Evolutionary conservation across 495 filamentous ascomycete species (phyloP), one percentile per base, ranked within the genome.

Genomic region (Aspergillus asperescens): DNA sequence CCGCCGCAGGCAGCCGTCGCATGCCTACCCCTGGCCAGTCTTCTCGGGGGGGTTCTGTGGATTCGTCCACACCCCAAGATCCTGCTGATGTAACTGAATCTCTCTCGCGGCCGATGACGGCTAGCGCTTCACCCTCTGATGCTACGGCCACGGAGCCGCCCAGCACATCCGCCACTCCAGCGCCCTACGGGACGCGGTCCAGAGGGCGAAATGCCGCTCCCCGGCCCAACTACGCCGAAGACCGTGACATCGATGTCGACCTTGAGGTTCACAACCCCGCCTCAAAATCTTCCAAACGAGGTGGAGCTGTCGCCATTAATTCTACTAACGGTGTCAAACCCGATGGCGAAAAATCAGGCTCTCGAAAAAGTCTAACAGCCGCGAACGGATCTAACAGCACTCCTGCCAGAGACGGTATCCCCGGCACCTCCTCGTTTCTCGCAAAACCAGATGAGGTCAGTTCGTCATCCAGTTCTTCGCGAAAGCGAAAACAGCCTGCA

Each of bases 211-310:
- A 84, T 34, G 89, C 87, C 16, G 89, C 87, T 18, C 77, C 88
- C 57, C 87, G 93, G 55, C 82, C 85, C 41, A 98, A 98, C 67
- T 98, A 98, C 69, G 94, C 93, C 25, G 93, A 98, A 71, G 94
- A 98, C 70, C 87, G 86, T 63, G 93, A 96, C 61, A 72, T 89
- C 57, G 94, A 97, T 55, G 81, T 89, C 70, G 93, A 98, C 32
- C 78, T 87, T 64, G 82, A 81, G 56, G 70, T 62, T 58, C 73
- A 63, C 31, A 59, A 66, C 58, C 70, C 55, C 52, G 52, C 57
- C 25, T 50, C 71, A 48, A 82, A 78, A 65, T 76, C 77, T 27
- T 61, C 61, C 20, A 73, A 75, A 58, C 72, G 74, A 43, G 72
- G 69, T 40, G 61, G 62, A 20, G 69, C 56, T 44, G 54, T 65